These are phyloP conservation scores for Tetrapisispora phaffii DNA, from an alignment of 805 yeast species.

Conservation along the genomic window DNA sequence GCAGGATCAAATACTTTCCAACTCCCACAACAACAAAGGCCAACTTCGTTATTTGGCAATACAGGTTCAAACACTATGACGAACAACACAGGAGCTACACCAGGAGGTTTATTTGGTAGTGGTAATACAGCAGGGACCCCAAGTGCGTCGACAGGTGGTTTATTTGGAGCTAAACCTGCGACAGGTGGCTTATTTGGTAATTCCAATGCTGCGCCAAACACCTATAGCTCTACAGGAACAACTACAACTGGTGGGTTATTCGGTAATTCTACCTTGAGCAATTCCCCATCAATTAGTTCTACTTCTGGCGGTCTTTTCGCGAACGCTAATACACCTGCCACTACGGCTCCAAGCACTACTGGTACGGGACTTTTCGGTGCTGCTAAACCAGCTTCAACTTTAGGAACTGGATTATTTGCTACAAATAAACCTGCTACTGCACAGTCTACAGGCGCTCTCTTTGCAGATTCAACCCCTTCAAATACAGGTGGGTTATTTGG, in stretches of 20 bases:
- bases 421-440: neutral
- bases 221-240: too few species aligned
- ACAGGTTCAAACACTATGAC: neutral
- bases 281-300: conserved; percentile 4
- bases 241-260: conserved; percentile 15
- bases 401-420: conserved; percentile 16
- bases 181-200: conserved; percentile 2
- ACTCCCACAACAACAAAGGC: neutral
- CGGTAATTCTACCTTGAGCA: conserved; percentile 4
- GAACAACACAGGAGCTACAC: neutral
- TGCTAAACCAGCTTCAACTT: conserved; percentile 2
- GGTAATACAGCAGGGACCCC: conserved; percentile 3
- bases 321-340: conserved; percentile 1
- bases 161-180: conserved; percentile 9
- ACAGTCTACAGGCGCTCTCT: conserved; percentile 13
- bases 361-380: conserved; percentile 1
- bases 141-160: conserved; percentile 6
- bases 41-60: conserved; percentile 1
- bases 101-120: conserved; percentile 15
- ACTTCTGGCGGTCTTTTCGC: conserved; percentile 7
- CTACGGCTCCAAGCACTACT: neutral
- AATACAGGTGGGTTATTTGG: conserved; percentile 11
- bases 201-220: too few species aligned
- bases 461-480: conserved; percentile 6
- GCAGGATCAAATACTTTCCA: neutral